A percentile compares a stretch with the other conserved stretches of the same genome.
These are phyloP conservation scores for Flaveria linearis DNA, from an alignment of 129 eudicot species.

Conservation along the genomic window DNA sequence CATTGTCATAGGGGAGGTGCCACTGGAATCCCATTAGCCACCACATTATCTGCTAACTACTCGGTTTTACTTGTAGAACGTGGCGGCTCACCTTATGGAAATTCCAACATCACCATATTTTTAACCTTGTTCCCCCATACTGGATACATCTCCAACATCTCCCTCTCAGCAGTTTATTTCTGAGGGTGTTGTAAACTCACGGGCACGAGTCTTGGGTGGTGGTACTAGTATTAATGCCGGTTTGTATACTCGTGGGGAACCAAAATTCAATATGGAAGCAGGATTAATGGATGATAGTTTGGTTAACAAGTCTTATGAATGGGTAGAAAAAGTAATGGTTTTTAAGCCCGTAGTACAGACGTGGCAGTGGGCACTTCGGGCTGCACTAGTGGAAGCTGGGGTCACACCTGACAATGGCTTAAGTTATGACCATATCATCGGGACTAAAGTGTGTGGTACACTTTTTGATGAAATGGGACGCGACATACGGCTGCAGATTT, in stretches of 20 bases:
- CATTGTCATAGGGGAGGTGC: constrained; percentile 13
- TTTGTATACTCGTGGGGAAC: neutral
- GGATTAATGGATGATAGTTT: neutral
- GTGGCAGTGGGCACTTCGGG: neutral
- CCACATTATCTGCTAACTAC: constrained; percentile 4
- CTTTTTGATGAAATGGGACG: constrained; percentile 1
- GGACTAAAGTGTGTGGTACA: neutral
- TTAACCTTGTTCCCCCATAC: neutral
- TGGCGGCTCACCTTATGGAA: constrained; percentile 47
- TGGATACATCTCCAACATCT: constrained; percentile 2
- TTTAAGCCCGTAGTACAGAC: neutral
- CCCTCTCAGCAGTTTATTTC: constrained; percentile 3
- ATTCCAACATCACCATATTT: neutral
- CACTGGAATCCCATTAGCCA: constrained; percentile 1
- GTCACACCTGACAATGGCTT: neutral
- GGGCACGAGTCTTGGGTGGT: constrained; percentile 3
- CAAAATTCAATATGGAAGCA: neutral
- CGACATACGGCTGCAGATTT: constrained; percentile 9
- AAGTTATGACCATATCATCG: neutral
- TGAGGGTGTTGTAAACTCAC: neutral
- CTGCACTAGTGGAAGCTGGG: constrained; percentile 4
- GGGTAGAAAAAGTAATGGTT: constrained; percentile 15
- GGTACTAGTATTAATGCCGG: constrained; percentile 4
- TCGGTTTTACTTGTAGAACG: constrained; percentile 20
- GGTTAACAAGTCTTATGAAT: neutral